These are phyloP conservation scores for Austroboletus festivus DNA, from an alignment of 768 basidiomycete species.

Conservation along the genomic window DNA sequence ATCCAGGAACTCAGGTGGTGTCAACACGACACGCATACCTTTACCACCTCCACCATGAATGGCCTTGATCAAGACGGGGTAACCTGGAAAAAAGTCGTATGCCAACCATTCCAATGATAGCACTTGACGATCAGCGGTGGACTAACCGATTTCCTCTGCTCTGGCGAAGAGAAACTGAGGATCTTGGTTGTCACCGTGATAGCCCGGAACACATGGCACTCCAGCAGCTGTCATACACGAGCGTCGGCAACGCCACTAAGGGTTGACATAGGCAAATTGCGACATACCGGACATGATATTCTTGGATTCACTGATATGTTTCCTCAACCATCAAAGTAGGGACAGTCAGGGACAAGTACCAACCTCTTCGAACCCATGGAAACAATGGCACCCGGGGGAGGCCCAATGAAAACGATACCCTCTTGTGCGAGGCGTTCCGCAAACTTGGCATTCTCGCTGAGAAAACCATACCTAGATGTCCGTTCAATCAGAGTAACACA, in stretches of 20 bases:
- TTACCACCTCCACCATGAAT: conserved; percentile 95
- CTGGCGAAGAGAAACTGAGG: conserved; percentile 63
- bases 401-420: conserved; percentile 88
- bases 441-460: conserved; percentile 89
- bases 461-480: conserved; percentile 71
- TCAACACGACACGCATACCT: conserved; percentile 83
- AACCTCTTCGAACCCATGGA: conserved; percentile 97
- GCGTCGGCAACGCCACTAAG: conserved; percentile 2
- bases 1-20: conserved; percentile 69
- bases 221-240: conserved; percentile 59
- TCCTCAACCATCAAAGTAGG: not conserved
- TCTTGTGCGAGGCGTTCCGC: conserved; percentile 69
- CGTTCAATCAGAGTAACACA: not conserved
- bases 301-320: conserved; percentile 75
- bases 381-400: conserved; percentile 81
- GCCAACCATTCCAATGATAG: not conserved
- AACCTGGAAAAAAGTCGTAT: conserved; percentile 45
- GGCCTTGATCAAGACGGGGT: conserved; percentile 95
- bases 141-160: conserved; percentile 65
- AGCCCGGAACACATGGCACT: conserved; percentile 93
- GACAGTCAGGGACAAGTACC: conserved; percentile 2
- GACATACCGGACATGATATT: conserved; percentile 82
- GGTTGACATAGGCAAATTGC: not conserved
- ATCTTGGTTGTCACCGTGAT: conserved; percentile 83
- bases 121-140: not conserved